Evolutionary conservation across 75 land plant genomes (phyloP).

Genomic region (Pinus albicaulis): DNA sequence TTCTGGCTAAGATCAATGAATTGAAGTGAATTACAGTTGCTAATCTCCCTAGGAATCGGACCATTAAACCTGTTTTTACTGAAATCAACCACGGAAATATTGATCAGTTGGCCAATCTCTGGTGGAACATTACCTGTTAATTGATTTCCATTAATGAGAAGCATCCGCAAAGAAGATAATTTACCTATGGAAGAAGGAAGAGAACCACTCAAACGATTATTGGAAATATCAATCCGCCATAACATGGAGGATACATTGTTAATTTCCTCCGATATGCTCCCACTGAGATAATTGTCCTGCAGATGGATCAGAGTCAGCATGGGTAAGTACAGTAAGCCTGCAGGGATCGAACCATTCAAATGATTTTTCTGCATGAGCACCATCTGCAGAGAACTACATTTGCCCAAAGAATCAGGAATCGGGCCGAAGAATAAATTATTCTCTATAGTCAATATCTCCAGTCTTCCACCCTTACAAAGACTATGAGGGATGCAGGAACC

Average conservation of each 20-base stretch:
- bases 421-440: constrained; percentile 65
- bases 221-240: constrained; percentile 22
- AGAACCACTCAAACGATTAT: constrained; percentile 18
- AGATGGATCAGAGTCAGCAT: constrained; percentile 40
- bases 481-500: constrained; percentile 67
- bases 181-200: constrained; percentile 23
- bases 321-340: constrained; percentile 52
- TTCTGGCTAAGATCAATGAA: constrained; percentile 31
- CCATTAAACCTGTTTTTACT: constrained; percentile 22
- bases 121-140: constrained; percentile 29
- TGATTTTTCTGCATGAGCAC: constrained; percentile 73
- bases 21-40: constrained; percentile 21
- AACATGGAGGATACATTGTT: constrained; percentile 10
- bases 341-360: constrained; percentile 70
- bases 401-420: constrained; percentile 59
- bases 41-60: constrained; percentile 21
- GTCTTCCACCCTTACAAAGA: constrained; percentile 58
- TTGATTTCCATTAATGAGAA: constrained; percentile 16
- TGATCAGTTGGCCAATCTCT: constrained; percentile 27
- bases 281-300: constrained; percentile 60
- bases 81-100: constrained; percentile 13
- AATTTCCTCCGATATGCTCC: constrained; percentile 23
- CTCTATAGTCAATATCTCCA: constrained; percentile 65
- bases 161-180: constrained; percentile 18
- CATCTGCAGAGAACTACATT: constrained; percentile 58